Evolutionary conservation across 192 early-diverging fungal species (phyloP), one percentile per base, ranked within the genome.

Genomic region (Pilaira anomala): DNA sequence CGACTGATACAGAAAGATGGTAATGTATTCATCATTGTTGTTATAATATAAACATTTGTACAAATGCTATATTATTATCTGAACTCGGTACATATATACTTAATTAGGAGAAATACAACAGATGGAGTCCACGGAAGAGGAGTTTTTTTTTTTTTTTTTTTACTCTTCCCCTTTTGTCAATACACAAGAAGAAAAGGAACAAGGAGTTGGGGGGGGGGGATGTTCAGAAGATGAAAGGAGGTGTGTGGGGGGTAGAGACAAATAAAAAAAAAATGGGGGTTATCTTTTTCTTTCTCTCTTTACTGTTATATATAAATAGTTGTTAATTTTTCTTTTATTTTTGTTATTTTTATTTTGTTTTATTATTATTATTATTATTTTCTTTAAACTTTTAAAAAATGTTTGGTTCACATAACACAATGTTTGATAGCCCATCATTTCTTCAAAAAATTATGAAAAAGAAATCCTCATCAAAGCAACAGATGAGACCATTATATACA

Each of bases 401-500:
- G 44, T 46, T 46, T 46, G 44, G 16, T 46, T 46, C 44, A 18
- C 13, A 58, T 58, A 26, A 42, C 9, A 19, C n/a, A 33, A 55
- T 58, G 19, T 58, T 58, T 58, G 56, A 58, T 40, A 42, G 56
- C 22, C 53, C 53, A 55, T 58, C 56, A 40, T 58, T 58, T 24
- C 29, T 58, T 21, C 56, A 58, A 58, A 58, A 42, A 24, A 42
- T 58, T 21, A 58, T 40, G 22, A 36, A 33, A 58, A 57, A 58
- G 21, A 58, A 58, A 18, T 55, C 53, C 11, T 30, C 28, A 33
- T 30, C 28, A 33, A 55, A 55, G 41, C 22, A 42, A 24, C 22
- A 58, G 14, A 41, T 40, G 11, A 28, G 56, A 24, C 56, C 56
- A 42, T 21, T 58, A 12, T 58, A 42, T 19, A 24, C 56, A 24